Conservation (phyloP, 177 flowering plant species). For the Telopea speciosissima region DNA sequence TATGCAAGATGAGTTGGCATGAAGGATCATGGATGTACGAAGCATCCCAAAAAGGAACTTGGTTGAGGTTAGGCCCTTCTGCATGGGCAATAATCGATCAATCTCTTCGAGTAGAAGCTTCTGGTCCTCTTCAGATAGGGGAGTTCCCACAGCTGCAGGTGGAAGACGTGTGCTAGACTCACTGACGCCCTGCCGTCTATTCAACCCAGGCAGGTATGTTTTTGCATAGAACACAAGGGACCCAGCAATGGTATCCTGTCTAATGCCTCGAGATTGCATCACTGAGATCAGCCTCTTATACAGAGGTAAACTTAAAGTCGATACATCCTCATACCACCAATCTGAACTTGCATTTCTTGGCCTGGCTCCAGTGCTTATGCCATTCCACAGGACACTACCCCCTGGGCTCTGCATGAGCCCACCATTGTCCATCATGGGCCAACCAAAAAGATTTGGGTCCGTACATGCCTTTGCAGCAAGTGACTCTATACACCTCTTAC, state of each 20-base stretch:
- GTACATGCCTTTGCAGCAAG: constrained; percentile 64
- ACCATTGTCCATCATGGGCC: constrained; percentile 73
- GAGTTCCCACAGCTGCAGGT: constrained; percentile 28
- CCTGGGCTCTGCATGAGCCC: constrained; percentile 93
- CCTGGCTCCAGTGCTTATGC: constrained; percentile 85
- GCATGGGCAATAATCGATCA: constrained; percentile 56
- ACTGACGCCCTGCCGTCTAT: constrained; percentile 44
- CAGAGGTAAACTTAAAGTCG: constrained; percentile 53
- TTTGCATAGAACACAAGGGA: constrained; percentile 60
- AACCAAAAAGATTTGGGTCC: constrained; percentile 77
- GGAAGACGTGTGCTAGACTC: constrained; percentile 42
- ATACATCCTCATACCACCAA: constrained; percentile 94
- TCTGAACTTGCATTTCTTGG: constrained; percentile 56
- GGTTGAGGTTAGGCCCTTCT: constrained; percentile 61
- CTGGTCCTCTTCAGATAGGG: constrained; percentile 73
- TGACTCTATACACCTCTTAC: constrained; percentile 67
- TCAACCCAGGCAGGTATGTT: constrained; percentile 70
- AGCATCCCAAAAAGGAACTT: constrained; percentile 73
- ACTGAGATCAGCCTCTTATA: constrained; percentile 63
- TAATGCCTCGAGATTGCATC: constrained; percentile 74
- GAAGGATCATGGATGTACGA: constrained; percentile 71
- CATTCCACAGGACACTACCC: constrained; percentile 87
- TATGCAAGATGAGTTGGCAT: constrained; percentile 49
- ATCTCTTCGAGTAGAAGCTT: constrained; percentile 64
- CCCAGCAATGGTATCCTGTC: constrained; percentile 63